A percentile compares a stretch with the other conserved stretches of the same genome.
Conservation (phyloP, 2,329 filamentous ascomycete genomes). For the Monosporascus sp. region DNA sequence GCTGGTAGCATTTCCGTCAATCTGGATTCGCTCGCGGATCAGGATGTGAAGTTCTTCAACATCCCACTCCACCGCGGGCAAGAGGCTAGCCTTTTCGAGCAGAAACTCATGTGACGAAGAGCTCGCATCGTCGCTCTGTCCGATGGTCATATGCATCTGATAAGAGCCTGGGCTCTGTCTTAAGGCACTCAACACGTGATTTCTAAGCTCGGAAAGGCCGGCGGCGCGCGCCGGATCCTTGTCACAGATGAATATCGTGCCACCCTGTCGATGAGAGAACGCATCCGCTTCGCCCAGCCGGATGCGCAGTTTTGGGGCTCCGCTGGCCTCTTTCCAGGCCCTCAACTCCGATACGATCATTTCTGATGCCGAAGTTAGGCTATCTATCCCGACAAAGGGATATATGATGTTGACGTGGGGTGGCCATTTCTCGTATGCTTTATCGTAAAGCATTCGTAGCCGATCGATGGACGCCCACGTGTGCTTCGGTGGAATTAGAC, state of each 20-base stretch:
- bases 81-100: conserved; percentile 43
- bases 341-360: conserved; percentile 31
- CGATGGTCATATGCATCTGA: conserved; percentile 54
- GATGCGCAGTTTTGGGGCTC: conserved; percentile 17
- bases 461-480: conserved; percentile 45
- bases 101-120: conserved; percentile 44
- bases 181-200: conserved; percentile 30
- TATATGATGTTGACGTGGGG: conserved; percentile 63
- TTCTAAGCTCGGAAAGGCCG: conserved; percentile 28
- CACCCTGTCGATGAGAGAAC: conserved; percentile 44
- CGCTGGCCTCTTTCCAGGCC: conserved; percentile 6
- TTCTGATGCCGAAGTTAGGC: conserved; percentile 37
- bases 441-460: conserved; percentile 58
- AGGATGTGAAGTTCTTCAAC: conserved; percentile 46
- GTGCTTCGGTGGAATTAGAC: conserved; percentile 47
- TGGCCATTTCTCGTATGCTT: conserved; percentile 56
- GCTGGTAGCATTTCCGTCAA: conserved; percentile 26
- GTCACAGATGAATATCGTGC: conserved; percentile 43
- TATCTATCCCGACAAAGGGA: conserved; percentile 51
- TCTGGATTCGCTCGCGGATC: conserved; percentile 36
- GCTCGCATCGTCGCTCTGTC: conserved; percentile 45
- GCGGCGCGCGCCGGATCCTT: conserved; percentile 11
- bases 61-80: conserved; percentile 45
- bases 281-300: conserved; percentile 35
- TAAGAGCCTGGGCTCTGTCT: conserved; percentile 26